Percentiles rank a stretch among this genome's conserved stretches.
Conservation (phyloP, 2,329 filamentous ascomycete species). For the Capronia americana region DNA sequence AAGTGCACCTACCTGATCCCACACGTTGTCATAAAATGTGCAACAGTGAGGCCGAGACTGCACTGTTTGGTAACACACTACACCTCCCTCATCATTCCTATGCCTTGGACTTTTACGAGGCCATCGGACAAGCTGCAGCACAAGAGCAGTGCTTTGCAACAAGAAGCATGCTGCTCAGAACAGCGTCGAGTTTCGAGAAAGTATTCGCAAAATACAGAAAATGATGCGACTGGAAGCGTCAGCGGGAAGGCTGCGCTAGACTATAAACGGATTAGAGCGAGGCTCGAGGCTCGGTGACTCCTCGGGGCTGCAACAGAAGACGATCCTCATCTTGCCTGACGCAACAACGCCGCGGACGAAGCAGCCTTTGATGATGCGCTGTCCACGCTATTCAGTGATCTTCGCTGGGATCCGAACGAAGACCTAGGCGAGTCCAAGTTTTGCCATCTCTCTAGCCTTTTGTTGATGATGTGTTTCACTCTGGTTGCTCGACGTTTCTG, state of each 20-base stretch:
- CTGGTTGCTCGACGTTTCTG: conserved; percentile 26
- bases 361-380: background rate
- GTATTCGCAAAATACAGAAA: too few relatives aligned
- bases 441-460: conserved; percentile 1
- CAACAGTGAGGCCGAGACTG: background rate
- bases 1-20: background rate
- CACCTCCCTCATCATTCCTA: background rate
- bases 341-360: background rate
- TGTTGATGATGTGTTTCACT: conserved; percentile 33
- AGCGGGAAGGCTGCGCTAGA: background rate
- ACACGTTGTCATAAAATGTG: background rate
- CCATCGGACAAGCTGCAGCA: background rate
- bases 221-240: background rate
- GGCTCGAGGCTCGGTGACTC: background rate
- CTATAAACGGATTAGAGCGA: background rate
- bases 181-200: background rate
- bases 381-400: background rate
- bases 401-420: background rate
- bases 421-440: conserved; percentile 13
- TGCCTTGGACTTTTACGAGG: background rate
- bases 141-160: background rate
- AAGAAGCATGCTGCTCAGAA: background rate
- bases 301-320: background rate
- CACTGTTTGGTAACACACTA: background rate
- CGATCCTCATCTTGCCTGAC: background rate